Base-by-base conservation (phyloP, 2,329 filamentous ascomycete genomes). In the Allantophomopsis cytisporea region DNA sequence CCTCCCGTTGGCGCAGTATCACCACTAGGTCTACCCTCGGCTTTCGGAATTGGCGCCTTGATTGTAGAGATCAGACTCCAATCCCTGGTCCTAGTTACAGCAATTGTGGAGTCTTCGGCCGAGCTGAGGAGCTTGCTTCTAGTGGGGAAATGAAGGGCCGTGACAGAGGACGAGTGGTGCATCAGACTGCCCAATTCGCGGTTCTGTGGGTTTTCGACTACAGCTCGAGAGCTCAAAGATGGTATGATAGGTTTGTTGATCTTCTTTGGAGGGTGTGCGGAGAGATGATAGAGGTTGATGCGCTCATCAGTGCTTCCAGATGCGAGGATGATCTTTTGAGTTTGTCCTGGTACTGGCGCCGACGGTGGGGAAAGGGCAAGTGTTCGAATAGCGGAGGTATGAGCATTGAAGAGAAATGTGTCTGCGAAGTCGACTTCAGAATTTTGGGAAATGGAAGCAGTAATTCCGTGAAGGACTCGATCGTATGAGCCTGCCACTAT, bases 401-500 rank as follows among this genome's bases (percentile, higher is more conserved):
- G 91, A 12, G 91, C 88, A 55, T 88, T 85, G 72, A 98, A 95
- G 41, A 98, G 73, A 60, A 98, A 98, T 0, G 84, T 89, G 60
- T 96, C 89, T 48, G 84, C 75, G 55, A 95, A 96, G 38, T 78
- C 69, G 40, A 79, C 66, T 13, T 67, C 55, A 41, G 54, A 47
- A 35, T 55, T 47, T 39, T 57, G 48, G 33, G 58, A 50, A 39
- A 94, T 65, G 2, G 76, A 76, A n/a, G 83, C 87, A 7, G 83
- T 85, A 51, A 95, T 71, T 43, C 91, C 91, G 59, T 98, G 91
- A 15, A 98, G 72, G 37, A 93, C 77, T 47, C 87, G 76, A 56
- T 98, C 91, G 62, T 98, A 98, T 39, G 88, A 95, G 36, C 91
- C 91, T 6, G 86, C 80, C 43, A 96, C 71, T 48, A 98, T 80